These are phyloP conservation scores for Citrullus mucosospermus DNA, from an alignment of 306 rosid species.

Conservation along the genomic window DNA sequence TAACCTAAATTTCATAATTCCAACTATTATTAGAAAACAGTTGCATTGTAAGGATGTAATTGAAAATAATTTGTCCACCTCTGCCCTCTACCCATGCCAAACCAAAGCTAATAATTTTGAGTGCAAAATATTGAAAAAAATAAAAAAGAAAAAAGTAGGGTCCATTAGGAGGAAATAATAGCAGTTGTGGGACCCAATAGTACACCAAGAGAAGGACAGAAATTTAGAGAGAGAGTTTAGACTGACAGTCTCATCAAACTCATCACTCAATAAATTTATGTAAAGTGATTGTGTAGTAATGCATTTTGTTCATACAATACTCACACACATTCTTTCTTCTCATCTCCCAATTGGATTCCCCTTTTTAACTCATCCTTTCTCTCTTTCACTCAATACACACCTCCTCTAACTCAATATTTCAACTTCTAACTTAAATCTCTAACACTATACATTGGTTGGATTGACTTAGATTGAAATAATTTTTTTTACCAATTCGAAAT, in stretches of 20 bases:
- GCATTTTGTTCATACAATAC: not conserved
- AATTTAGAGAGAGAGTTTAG: conserved; percentile 17
- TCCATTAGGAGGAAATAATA: conserved; percentile 18
- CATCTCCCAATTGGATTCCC: not conserved
- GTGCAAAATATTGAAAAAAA: conserved; percentile 1
- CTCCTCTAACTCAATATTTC: no score
- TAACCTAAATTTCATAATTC: no score
- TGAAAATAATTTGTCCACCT: not conserved
- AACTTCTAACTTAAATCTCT: no score
- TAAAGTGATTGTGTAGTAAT: not conserved
- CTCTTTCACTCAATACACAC: no score
- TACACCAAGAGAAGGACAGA: conserved; percentile 10
- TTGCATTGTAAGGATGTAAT: no score
- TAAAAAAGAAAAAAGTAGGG: not conserved
- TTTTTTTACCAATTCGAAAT: no score
- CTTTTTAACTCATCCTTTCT: no score
- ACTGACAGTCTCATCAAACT: conserved; percentile 24
- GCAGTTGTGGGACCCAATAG: conserved; percentile 11
- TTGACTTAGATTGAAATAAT: no score
- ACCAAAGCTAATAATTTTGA: not conserved
- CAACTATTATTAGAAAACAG: no score
- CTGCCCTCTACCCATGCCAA: not conserved
- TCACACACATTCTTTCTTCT: not conserved
- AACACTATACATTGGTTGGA: no score
- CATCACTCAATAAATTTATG: conserved; percentile 10